Percentiles rank a stretch among this genome's conserved stretches.
Conservation (phyloP, 1,139 yeast genomes). For the Pichia sp. region DNA sequence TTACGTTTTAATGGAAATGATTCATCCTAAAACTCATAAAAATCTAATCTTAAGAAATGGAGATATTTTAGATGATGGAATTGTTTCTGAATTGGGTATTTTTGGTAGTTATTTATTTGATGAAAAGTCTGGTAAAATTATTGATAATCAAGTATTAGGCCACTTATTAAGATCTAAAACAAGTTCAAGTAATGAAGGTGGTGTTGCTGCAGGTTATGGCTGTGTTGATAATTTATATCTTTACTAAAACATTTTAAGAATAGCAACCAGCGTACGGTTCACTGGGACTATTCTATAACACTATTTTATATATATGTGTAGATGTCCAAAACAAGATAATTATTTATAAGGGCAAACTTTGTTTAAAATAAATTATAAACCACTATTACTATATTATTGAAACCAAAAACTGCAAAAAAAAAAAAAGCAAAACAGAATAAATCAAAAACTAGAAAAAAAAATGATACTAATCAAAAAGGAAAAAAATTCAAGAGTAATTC, state of each 20-base stretch:
- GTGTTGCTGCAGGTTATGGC: constrained; percentile 98
- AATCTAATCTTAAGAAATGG: constrained; percentile 70
- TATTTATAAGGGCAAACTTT: background rate
- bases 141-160: constrained; percentile 66
- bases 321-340: background rate
- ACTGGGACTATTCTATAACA: background rate
- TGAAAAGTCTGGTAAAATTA: constrained; percentile 48
- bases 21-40: constrained; percentile 57
- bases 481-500: background rate
- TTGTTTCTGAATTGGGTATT: constrained; percentile 84
- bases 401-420: background rate
- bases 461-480: background rate
- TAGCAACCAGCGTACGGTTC: background rate
- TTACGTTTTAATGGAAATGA: constrained; percentile 89
- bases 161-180: constrained; percentile 85
- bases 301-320: background rate
- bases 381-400: background rate
- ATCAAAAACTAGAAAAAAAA: background rate
- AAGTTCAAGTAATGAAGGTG: constrained; percentile 87
- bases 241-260: constrained; percentile 23
- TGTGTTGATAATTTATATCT: constrained; percentile 75
- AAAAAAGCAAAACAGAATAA: background rate
- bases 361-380: background rate
- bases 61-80: constrained; percentile 50
- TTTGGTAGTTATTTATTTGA: constrained; percentile 81